Conservation (phyloP, 495 filamentous ascomycete species). For the Annulohypoxylon bovei region DNA sequence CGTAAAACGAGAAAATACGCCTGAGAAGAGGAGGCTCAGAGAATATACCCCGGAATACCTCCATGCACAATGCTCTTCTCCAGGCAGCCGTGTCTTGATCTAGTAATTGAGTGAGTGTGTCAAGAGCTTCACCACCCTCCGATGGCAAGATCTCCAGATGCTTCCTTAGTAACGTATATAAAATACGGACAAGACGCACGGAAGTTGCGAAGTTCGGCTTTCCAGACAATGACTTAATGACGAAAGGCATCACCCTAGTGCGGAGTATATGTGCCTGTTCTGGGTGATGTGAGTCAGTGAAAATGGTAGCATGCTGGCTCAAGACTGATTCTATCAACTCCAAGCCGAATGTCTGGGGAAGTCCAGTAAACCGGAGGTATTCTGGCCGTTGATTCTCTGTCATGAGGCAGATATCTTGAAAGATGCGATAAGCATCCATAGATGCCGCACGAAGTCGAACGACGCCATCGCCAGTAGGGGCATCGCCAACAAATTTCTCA, state of each 20-base stretch:
- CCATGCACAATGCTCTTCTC: conserved; percentile 91
- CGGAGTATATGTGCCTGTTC: conserved; percentile 84
- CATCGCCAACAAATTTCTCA: conserved; percentile 65
- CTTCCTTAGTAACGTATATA: conserved; percentile 79
- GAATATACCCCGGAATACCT: conserved; percentile 86
- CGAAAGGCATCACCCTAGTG: conserved; percentile 83
- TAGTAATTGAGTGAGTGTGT: conserved; percentile 85
- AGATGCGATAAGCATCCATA: conserved; percentile 85
- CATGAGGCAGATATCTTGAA: conserved; percentile 89
- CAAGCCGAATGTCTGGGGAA: conserved; percentile 83
- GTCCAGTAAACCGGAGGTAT: conserved; percentile 77
- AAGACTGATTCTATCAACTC: conserved; percentile 92
- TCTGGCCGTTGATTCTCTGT: conserved; percentile 84
- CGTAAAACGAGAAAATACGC: conserved; percentile 82
- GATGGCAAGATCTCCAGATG: conserved; percentile 77
- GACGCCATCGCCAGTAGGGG: conserved; percentile 68
- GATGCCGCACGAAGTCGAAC: conserved; percentile 78
- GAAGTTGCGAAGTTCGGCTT: conserved; percentile 83
- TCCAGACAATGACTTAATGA: conserved; percentile 80
- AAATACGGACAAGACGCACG: conserved; percentile 80
- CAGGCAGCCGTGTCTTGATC: conserved; percentile 84
- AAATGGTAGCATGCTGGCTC: conserved; percentile 82
- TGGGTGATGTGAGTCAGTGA: conserved; percentile 68
- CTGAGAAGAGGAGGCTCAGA: conserved; percentile 79
- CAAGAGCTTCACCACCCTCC: conserved; percentile 86